phyloP scores from a whole-genome alignment of 1,139 yeast genomes.

The Candida tetrigidarum region DNA sequence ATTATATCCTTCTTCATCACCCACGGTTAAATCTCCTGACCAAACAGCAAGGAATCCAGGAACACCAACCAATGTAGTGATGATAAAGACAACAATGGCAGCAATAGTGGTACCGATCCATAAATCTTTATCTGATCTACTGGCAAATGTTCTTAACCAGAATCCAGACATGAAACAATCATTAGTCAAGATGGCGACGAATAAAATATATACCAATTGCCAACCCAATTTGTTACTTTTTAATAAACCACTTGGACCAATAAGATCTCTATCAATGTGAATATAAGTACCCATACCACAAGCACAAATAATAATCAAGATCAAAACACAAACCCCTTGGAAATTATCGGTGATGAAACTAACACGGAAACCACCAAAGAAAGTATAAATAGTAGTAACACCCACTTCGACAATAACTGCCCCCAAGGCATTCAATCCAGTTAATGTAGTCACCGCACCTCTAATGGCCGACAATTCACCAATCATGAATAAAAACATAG shows the following conservation, averaged over 20 bases:
- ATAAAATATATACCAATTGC: slow-evolving; percentile 84
- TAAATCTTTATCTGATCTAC: slow-evolving; percentile 75
- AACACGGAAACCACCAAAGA: slow-evolving; percentile 88
- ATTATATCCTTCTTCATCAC: slow-evolving; percentile 61
- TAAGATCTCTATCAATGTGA: slow-evolving; percentile 62
- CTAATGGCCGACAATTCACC: slow-evolving; percentile 85
- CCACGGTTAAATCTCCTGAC: slow-evolving; percentile 73
- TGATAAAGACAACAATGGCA: slow-evolving; percentile 61
- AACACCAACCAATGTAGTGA: slow-evolving; percentile 75
- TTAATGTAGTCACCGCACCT: slow-evolving; percentile 73
- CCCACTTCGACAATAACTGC: slow-evolving; percentile 86
- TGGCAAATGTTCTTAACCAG: slow-evolving; percentile 94
- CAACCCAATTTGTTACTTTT: slow-evolving; percentile 77
- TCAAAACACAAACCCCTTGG: slow-evolving; percentile 77
- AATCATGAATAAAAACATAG: slow-evolving; percentile 87
- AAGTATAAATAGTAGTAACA: slow-evolving; percentile 85
- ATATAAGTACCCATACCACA: slow-evolving; percentile 83
- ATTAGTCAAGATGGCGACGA: slow-evolving; percentile 87
- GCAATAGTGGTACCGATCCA: slow-evolving; percentile 78
- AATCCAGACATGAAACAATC: slow-evolving; percentile 91
- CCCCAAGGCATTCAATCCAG: slow-evolving; percentile 80
- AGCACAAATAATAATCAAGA: slow-evolving; percentile 70
- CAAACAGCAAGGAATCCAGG: slow-evolving; percentile 91
- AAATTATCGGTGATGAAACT: slow-evolving; percentile 88
- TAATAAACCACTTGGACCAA: slow-evolving; percentile 68